A percentile compares a stretch with the other conserved stretches of the same genome.
Conservation (phyloP, 306 rosid genomes). For the Corylus americana region DNA sequence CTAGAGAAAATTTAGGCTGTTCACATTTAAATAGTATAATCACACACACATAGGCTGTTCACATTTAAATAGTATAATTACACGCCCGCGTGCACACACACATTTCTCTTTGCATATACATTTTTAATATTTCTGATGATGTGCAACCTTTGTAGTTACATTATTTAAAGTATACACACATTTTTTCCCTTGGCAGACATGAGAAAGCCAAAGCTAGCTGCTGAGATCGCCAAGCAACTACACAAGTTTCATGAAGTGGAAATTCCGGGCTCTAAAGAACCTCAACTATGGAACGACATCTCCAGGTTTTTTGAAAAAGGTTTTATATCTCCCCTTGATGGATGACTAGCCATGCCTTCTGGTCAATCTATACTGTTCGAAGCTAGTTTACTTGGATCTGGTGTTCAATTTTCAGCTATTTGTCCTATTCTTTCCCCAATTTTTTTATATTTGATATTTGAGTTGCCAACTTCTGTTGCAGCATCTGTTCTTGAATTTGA, state of each 20-base stretch:
- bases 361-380: background rate
- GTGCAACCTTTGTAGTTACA: slow-evolving; percentile 32
- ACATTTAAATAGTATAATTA: background rate
- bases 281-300: slow-evolving; percentile 86
- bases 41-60: background rate
- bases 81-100: background rate
- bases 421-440: background rate
- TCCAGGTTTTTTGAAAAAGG: slow-evolving; percentile 80
- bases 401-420: background rate
- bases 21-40: background rate
- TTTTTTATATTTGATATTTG: slow-evolving; percentile 11
- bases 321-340: slow-evolving; percentile 30
- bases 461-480: slow-evolving; percentile 36
- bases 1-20: background rate
- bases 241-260: slow-evolving; percentile 71
- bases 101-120: slow-evolving; percentile 16
- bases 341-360: slow-evolving; percentile 10
- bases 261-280: slow-evolving; percentile 86
- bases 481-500: slow-evolving; percentile 78
- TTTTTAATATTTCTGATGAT: slow-evolving; percentile 29
- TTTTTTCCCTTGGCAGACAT: slow-evolving; percentile 59
- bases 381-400: background rate
- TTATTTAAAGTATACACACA: slow-evolving; percentile 1
- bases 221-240: slow-evolving; percentile 75
- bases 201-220: slow-evolving; percentile 72